A percentile compares a stretch with the other conserved stretches of the same genome.
These are phyloP conservation scores for Phytophthora citrophthora DNA, from an alignment of 352 stramenopile genomes.

Conservation along the genomic window DNA sequence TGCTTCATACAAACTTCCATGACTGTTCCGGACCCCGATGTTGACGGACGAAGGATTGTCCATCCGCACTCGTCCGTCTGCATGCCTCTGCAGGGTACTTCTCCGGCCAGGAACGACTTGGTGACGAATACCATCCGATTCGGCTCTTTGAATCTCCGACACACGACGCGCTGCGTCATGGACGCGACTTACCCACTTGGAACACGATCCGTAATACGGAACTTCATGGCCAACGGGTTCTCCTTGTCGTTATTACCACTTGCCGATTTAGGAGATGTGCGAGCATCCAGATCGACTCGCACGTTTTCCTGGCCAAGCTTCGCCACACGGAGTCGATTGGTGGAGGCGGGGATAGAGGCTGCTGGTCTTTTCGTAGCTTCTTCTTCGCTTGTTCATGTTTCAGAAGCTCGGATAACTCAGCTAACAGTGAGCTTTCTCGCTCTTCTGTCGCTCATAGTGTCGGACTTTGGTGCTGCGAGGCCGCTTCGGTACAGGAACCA, in stretches of 20 bases:
- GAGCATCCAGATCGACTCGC: neutral
- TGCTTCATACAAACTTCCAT: constrained; percentile 9
- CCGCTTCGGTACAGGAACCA: too few relatives aligned
- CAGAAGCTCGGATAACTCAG: neutral
- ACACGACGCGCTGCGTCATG: neutral
- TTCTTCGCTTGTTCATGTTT: neutral
- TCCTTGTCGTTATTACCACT: neutral
- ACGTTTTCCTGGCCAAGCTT: neutral
- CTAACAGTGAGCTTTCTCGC: neutral
- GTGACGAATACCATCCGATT: neutral
- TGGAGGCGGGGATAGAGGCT: neutral
- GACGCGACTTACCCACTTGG: neutral
- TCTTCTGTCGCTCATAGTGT: neutral
- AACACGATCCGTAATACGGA: neutral
- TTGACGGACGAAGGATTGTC: constrained; percentile 3
- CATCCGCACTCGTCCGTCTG: constrained; percentile 7
- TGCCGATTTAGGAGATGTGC: neutral
- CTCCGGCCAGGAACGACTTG: neutral
- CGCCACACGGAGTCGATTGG: neutral
- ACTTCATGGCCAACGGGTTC: neutral
- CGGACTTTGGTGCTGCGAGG: neutral
- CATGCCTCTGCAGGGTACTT: constrained; percentile 1
- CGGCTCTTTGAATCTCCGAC: neutral
- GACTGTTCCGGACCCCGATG: neutral
- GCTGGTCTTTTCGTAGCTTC: neutral